Evolutionary conservation across 73 alveolate species (phyloP), one percentile per base, ranked within the genome.

Genomic region (Paramecium octaurelia): DNA sequence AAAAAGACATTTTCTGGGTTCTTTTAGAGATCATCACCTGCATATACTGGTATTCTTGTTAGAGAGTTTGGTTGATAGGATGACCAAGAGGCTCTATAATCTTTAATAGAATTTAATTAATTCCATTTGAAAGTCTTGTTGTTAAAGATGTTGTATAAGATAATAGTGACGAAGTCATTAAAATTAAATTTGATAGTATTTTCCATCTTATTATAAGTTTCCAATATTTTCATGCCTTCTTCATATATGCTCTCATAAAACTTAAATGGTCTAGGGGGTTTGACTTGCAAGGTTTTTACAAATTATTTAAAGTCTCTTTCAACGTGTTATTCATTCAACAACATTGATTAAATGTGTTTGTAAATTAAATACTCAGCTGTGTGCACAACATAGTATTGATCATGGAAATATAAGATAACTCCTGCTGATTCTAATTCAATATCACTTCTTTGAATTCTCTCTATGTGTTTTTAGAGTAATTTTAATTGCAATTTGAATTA

Each of bases 361-460:
- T 31, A 80, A 20, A 80, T 23, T 43, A 44, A 16, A 35, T 24
- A 80, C 16, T 80, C 91, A 44, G 27, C 57, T 23, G 46, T 80
- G 24, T 80, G 44, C 9, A 42, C 50, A 18, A 42, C 29, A 80
- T 24, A 44, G 11, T 80, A 24, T 24, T 80, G 9, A 31, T 80
- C 42, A 35, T 35, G 12, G 9, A 80, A 31, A 80, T 80, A 80
- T 8, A 80, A 10, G 6, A 48, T 80, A 64, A 42, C 70, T 8
- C 91, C 91, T 14, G 57, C 73, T 44, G 24, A 44, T 80, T 80
- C 91, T 23, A 80, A 46, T 44, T 80, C 91, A 24, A 42, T 80
- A 48, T 80, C 91, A 80, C 75, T 80, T 43, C 73, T 80, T 24
- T 40, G 11, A 10, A 80, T 80, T 80, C 91, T 80, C 43, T 80